Conservation (phyloP, 768 basidiomycete species). For the Nidularia sp. region DNA sequence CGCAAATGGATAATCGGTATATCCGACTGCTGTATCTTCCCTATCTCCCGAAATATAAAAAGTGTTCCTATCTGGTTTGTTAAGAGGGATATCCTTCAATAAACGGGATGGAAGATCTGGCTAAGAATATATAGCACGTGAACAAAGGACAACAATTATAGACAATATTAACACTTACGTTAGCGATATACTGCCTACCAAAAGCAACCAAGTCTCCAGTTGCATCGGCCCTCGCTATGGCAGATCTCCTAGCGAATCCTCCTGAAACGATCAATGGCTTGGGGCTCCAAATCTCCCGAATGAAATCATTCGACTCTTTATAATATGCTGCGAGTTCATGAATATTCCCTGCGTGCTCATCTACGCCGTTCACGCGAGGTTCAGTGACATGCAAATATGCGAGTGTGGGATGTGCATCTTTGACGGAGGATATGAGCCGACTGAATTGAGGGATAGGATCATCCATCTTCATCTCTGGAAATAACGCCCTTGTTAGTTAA, state of each 20-base stretch:
- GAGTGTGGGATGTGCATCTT: slow-evolving; percentile 23
- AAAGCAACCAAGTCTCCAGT: not conserved
- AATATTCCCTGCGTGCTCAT: not conserved
- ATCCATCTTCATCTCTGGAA: slow-evolving; percentile 28
- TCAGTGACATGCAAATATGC: slow-evolving; percentile 38
- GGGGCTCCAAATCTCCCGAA: not conserved
- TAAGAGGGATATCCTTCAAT: not conserved
- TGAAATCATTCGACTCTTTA: not conserved
- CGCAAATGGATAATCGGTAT: not conserved
- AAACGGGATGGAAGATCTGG: not conserved
- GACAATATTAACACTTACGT: not conserved
- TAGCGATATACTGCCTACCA: not conserved
- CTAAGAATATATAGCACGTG: not conserved
- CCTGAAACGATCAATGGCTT: not conserved
- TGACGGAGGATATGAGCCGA: slow-evolving; percentile 29
- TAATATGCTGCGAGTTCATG: not conserved
- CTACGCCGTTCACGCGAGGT: slow-evolving; percentile 3
- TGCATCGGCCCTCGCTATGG: not conserved
- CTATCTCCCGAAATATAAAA: not conserved
- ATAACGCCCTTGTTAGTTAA: not conserved
- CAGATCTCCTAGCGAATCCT: not conserved
- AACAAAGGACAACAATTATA: not conserved
- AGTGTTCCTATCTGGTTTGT: not conserved
- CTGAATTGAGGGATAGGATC: slow-evolving; percentile 36
- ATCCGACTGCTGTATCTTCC: not conserved